A percentile compares a stretch with the other conserved stretches of the same genome.
These are phyloP conservation scores for Daphne laureola DNA, from an alignment of 441 rosid species.

Conservation along the genomic window DNA sequence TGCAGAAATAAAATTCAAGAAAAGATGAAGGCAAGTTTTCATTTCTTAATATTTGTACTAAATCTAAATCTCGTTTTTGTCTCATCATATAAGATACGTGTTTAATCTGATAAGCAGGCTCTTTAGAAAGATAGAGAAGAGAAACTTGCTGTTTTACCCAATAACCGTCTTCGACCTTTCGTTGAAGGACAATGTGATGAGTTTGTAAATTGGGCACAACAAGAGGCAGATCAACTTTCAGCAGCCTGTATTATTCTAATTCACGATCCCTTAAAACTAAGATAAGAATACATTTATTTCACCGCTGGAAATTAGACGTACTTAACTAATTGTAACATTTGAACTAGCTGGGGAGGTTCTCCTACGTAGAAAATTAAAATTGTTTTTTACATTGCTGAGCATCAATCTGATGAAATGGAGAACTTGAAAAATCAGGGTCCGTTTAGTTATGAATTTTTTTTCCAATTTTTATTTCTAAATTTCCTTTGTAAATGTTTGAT, in stretches of 20 bases:
- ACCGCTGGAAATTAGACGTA: no score
- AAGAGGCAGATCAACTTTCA: slow-evolving; percentile 74
- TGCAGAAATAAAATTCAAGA: slow-evolving; percentile 48
- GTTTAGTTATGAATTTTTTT: no score
- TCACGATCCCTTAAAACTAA: no score
- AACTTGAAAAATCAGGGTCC: no score
- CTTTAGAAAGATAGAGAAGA: slow-evolving; percentile 1
- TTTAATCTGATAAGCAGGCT: slow-evolving; percentile 30
- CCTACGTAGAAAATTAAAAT: no score
- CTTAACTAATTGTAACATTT: no score
- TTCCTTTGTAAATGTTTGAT: no score
- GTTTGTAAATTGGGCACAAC: slow-evolving; percentile 62
- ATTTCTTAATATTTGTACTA: slow-evolving; percentile 3
- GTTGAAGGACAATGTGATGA: slow-evolving; percentile 61
- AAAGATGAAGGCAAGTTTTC: slow-evolving; percentile 50
- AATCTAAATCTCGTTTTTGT: neutral
- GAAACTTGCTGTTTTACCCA: slow-evolving; percentile 47
- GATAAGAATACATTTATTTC: no score
- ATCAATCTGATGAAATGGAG: no score
- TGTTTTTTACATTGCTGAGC: no score
- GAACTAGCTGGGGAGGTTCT: no score
- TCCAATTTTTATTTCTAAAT: no score
- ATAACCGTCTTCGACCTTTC: slow-evolving; percentile 61
- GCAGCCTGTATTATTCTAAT: slow-evolving; percentile 40
- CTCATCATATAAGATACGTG: neutral